Percentiles rank a stretch among this genome's conserved stretches.
Evolutionary conservation across 768 basidiomycete genomes (phyloP).

Genomic region (Cubamyces lactineus): DNA sequence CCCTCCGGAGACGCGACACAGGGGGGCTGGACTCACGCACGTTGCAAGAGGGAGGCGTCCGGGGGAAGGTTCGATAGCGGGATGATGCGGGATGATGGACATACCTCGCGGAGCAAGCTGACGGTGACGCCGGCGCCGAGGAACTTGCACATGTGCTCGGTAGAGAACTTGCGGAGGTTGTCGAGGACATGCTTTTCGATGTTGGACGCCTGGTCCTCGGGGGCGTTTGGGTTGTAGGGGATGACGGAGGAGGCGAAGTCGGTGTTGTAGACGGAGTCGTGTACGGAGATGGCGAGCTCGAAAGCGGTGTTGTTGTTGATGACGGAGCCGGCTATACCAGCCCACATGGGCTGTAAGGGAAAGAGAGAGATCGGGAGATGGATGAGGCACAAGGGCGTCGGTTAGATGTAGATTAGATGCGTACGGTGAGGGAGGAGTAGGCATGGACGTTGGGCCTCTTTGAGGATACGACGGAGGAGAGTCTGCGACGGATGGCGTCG

Average conservation of each 20-base stretch:
- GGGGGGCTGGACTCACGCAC: constrained; percentile 3
- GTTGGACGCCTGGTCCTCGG: constrained; percentile 56
- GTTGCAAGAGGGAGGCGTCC: not conserved
- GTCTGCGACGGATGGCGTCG: constrained; percentile 63
- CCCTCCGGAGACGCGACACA: not conserved
- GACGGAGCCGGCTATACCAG: constrained; percentile 69
- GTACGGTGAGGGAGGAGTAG: constrained; percentile 69
- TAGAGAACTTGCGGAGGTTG: constrained; percentile 70
- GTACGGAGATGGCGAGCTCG: constrained; percentile 78
- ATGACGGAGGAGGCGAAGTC: constrained; percentile 68
- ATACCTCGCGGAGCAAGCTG: constrained; percentile 67
- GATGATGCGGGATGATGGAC: constrained; percentile 16
- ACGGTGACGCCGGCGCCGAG: constrained; percentile 81
- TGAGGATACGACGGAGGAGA: constrained; percentile 56
- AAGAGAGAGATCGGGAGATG: constrained; percentile 18
- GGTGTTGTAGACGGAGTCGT: constrained; percentile 85
- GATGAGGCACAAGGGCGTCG: constrained; percentile 16
- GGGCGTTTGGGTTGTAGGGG: constrained; percentile 52
- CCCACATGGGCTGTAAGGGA: constrained; percentile 78
- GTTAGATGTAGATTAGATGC: constrained; percentile 33
- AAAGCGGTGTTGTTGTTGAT: constrained; percentile 61
- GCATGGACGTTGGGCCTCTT: constrained; percentile 58
- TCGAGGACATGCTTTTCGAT: constrained; percentile 69
- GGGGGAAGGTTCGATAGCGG: not conserved
- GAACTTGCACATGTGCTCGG: constrained; percentile 84